A percentile compares a stretch with the other conserved stretches of the same genome.
Evolutionary conservation across 768 basidiomycete genomes (phyloP).

Genomic region (Gymnopilus dilepis): DNA sequence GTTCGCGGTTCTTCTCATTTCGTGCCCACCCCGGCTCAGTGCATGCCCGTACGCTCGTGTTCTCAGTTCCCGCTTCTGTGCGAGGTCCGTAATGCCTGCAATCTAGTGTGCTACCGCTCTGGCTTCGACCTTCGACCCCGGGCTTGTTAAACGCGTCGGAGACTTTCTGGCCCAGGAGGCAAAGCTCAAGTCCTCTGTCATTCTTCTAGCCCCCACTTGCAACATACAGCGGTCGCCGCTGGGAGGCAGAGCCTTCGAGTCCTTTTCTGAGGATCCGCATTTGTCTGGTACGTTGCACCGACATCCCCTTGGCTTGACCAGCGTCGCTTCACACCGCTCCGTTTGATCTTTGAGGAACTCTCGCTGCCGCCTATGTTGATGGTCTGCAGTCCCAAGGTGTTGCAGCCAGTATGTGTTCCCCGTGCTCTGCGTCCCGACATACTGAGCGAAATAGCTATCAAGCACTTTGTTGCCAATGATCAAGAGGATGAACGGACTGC

Average conservation of each 20-base stretch:
- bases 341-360: conserved; percentile 45
- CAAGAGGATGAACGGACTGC: conserved; percentile 75
- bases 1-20: conserved; percentile 73
- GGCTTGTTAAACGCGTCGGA: conserved; percentile 60
- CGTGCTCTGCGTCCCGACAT: neutral
- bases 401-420: conserved; percentile 49
- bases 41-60: conserved; percentile 56
- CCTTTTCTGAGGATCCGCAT: conserved; percentile 74
- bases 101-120: conserved; percentile 69
- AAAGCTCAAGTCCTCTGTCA: conserved; percentile 65
- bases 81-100: conserved; percentile 8
- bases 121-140: conserved; percentile 71
- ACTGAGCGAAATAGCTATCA: conserved; percentile 51
- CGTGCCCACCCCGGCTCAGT: conserved; percentile 65
- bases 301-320: neutral
- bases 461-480: conserved; percentile 77
- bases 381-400: conserved; percentile 72
- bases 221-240: conserved; percentile 73
- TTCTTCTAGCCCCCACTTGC: conserved; percentile 75
- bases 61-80: conserved; percentile 8
- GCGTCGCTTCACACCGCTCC: neutral
- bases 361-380: conserved; percentile 71
- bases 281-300: conserved; percentile 52
- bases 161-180: conserved; percentile 67
- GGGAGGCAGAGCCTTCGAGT: conserved; percentile 70